Evolutionary conservation across 352 stramenopile genomes (phyloP).

Genomic region (Blastocystis sp.): DNA sequence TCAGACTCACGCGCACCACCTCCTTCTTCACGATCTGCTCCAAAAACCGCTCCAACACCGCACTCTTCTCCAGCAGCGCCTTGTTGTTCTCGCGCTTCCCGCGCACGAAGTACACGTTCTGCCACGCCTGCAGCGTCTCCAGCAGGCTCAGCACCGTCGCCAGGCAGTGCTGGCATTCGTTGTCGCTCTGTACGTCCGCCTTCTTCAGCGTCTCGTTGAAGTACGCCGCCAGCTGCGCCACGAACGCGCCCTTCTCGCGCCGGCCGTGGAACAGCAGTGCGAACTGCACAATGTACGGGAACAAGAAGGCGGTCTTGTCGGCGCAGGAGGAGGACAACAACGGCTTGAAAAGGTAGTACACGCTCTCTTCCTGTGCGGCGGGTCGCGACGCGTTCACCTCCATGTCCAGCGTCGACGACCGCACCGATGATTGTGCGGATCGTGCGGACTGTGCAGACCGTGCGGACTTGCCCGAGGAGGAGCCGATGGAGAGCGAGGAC

Average conservation of each 20-base stretch:
- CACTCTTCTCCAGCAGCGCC: neutral
- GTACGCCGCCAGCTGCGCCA: neutral
- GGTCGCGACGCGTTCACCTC: too few species aligned
- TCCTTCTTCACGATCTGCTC: neutral
- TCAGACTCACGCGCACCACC: constrained; percentile 18
- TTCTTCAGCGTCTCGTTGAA: neutral
- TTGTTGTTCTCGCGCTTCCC: neutral
- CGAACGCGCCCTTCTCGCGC: neutral
- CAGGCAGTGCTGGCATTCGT: constrained; percentile 32
- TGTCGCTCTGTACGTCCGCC: constrained; percentile 26
- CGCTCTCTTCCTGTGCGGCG: neutral
- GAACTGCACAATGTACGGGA: neutral
- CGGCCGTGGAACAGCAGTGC: neutral
- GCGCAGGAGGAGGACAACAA: constrained; percentile 22
- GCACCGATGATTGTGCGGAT: too few species aligned
- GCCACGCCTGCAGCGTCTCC: constrained; percentile 41
- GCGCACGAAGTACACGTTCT: neutral
- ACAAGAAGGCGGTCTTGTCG: constrained; percentile 35
- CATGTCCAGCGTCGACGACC: too few species aligned
- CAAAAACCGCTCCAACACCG: neutral
- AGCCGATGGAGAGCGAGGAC: neutral
- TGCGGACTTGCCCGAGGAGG: neutral
- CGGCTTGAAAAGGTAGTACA: constrained; percentile 27
- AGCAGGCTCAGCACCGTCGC: neutral
- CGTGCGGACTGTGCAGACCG: neutral